These are phyloP conservation scores for Aspergillus latus DNA, from an alignment of 2,329 filamentous ascomycete genomes.

Conservation along the genomic window DNA sequence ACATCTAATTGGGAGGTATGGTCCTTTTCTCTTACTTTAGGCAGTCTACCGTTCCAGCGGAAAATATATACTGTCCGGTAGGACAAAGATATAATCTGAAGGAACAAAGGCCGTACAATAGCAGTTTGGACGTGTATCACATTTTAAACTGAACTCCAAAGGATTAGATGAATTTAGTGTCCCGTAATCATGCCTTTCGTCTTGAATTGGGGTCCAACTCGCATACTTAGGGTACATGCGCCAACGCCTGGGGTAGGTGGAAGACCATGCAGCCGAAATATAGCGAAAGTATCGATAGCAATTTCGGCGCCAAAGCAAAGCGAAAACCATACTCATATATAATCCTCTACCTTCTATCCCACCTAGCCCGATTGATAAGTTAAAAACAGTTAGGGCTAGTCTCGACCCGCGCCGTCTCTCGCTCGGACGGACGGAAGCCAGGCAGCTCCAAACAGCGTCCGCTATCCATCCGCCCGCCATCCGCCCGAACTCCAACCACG, in stretches of 20 bases:
- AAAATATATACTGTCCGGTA: background rate
- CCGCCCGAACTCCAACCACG: constrained; percentile 10
- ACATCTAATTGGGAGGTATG: too few relatives aligned
- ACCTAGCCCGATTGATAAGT: background rate
- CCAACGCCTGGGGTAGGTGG: background rate
- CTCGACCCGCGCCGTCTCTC: background rate
- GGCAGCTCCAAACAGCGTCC: background rate
- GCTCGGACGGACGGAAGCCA: constrained; percentile 25
- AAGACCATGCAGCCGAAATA: background rate
- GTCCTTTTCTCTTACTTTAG: background rate
- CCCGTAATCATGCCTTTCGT: background rate
- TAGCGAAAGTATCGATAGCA: background rate
- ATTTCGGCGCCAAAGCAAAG: background rate
- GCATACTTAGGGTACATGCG: background rate
- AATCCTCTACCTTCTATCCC: too few relatives aligned
- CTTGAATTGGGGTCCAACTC: background rate
- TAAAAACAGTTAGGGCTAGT: background rate
- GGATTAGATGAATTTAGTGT: background rate
- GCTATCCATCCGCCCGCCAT: constrained; percentile 5
- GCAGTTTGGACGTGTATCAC: background rate
- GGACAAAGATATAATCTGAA: background rate
- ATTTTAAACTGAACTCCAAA: background rate
- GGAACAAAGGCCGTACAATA: background rate
- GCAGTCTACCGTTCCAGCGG: background rate
- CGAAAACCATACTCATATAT: background rate